Evolutionary conservation across 306 rosid species (phyloP), one percentile per base, ranked within the genome.

Genomic region (Malus sieversii): DNA sequence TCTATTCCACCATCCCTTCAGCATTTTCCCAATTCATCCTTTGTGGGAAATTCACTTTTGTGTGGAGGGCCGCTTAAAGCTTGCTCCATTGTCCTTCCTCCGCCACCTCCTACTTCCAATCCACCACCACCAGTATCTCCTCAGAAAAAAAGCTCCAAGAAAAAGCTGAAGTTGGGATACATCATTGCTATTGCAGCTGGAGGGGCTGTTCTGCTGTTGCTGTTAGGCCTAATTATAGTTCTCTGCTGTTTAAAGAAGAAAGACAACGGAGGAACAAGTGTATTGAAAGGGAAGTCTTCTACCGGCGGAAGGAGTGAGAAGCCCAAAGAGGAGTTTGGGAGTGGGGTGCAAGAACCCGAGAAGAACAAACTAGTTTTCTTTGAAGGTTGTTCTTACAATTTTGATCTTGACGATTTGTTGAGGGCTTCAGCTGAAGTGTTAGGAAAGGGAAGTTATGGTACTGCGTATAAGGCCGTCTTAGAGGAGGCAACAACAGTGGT

Each of bases 271-370:
- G 81, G 77, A 52, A 64, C 91, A 29, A 35, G 78, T 57, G 86
- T 29, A 58, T 59, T 29, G 59, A 89, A 91, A 84, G 91, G 86
- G 33, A 91, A 91, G 80, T 92, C 87, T 77, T 82, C 87, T 52
- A 44, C 82, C 53, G 89, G 85, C 42, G 95, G 92, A 42, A 89
- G 95, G 75, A 87, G 92, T 53, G 97, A 91, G 80, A 91, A 91
- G 83, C 97, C 91, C 13, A 91, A 85, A 76, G 97, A 89, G 82
- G 92, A 91, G 75, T 91, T 91, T 76, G 97, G 97, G 12, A 91
- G 97, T 81, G 97, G 95, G 63, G 97, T 91, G 75, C 97, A 91
- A 78, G 95, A 91, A 80, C 89, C 91, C 23, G 97, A 91, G 86
- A 91, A 91, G 77, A 91, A 91, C 84, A 91, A 91, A 81, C 77